Evolutionary conservation across 2,329 filamentous ascomycete species (phyloP).

Genomic region (Fusarium armeniacum): DNA sequence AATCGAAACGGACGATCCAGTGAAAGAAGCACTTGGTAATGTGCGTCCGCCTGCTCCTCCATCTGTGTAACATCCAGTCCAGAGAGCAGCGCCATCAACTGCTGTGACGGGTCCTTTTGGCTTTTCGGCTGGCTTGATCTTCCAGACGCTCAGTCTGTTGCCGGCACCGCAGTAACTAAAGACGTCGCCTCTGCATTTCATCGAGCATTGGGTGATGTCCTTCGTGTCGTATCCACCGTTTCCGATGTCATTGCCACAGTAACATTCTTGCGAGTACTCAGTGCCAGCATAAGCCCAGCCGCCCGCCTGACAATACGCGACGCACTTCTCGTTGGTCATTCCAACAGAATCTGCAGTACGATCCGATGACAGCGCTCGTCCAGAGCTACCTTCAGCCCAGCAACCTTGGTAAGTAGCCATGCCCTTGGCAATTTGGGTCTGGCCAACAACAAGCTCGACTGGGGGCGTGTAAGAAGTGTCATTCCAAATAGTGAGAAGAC

Average conservation of each 20-base stretch:
- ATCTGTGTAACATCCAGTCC: slow-evolving; percentile 43
- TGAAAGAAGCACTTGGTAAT: slow-evolving; percentile 35
- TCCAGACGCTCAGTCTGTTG: slow-evolving; percentile 44
- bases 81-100: slow-evolving; percentile 32
- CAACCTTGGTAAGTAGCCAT: slow-evolving; percentile 42
- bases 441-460: slow-evolving; percentile 27
- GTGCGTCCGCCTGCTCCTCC: slow-evolving; percentile 44
- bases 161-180: slow-evolving; percentile 47
- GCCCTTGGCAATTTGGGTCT: slow-evolving; percentile 39
- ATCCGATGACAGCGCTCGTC: slow-evolving; percentile 39
- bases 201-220: slow-evolving; percentile 45
- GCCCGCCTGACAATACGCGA: slow-evolving; percentile 49
- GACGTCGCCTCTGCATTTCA: slow-evolving; percentile 48
- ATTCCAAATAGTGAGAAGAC: slow-evolving; percentile 42
- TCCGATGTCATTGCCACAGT: slow-evolving; percentile 48
- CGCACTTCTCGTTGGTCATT: slow-evolving; percentile 51
- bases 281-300: slow-evolving; percentile 55
- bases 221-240: slow-evolving; percentile 33
- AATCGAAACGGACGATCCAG: slow-evolving; percentile 38
- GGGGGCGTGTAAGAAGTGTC: slow-evolving; percentile 43
- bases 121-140: slow-evolving; percentile 35
- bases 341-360: slow-evolving; percentile 16
- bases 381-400: slow-evolving; percentile 32
- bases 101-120: slow-evolving; percentile 29
- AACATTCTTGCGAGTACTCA: slow-evolving; percentile 55